These are phyloP conservation scores for Thielaviopsis punctulata DNA, from an alignment of 2,329 filamentous ascomycete genomes.

Conservation along the genomic window DNA sequence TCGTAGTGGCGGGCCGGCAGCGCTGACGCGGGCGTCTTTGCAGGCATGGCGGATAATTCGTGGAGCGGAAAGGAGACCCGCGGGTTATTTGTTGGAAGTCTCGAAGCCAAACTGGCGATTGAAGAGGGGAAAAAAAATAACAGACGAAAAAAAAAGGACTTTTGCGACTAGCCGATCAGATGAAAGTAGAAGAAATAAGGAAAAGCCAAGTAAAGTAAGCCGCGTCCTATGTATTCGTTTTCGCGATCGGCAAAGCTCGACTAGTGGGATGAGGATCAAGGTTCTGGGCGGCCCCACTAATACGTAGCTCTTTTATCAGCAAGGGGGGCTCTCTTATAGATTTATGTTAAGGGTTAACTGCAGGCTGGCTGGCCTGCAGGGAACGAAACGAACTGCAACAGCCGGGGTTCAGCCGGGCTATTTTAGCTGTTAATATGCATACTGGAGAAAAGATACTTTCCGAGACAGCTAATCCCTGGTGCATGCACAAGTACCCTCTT, in stretches of 20 bases:
- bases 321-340: not conserved
- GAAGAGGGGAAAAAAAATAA: not conserved
- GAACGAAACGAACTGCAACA: too few species aligned
- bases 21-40: slow-evolving; percentile 14
- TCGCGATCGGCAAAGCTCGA: not conserved
- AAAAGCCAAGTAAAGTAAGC: too few species aligned
- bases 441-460: not conserved
- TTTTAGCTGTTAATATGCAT: not conserved
- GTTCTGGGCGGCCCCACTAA: not conserved
- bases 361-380: not conserved
- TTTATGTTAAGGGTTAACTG: not conserved
- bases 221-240: not conserved
- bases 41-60: slow-evolving; percentile 6
- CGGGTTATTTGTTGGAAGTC: too few species aligned
- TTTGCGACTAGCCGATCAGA: too few species aligned
- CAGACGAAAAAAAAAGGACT: too few species aligned
- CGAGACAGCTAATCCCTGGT: too few species aligned
- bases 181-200: not conserved
- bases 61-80: too few species aligned
- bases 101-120: too few species aligned
- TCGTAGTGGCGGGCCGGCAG: slow-evolving; percentile 29
- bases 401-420: not conserved
- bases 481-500: too few species aligned
- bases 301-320: not conserved
- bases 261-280: not conserved